Conservation (phyloP, 345 rosid genomes). For the Lenwebbia sp. region DNA sequence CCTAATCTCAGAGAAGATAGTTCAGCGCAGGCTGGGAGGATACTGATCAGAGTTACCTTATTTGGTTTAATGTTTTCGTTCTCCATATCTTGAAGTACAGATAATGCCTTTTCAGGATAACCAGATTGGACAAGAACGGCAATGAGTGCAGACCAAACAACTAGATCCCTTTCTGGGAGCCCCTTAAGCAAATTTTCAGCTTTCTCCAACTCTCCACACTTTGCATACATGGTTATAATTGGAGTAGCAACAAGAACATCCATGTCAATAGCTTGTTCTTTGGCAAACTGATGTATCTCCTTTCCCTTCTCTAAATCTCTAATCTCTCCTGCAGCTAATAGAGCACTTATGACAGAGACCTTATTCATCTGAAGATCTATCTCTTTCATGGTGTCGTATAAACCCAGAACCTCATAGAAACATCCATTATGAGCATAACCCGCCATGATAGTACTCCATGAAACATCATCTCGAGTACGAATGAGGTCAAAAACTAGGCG, state of each 20-base stretch:
- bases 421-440: constrained; percentile 39
- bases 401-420: constrained; percentile 27
- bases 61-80: constrained; percentile 27
- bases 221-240: constrained; percentile 45
- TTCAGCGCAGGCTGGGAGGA: constrained; percentile 46
- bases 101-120: constrained; percentile 32
- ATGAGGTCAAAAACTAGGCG: constrained; percentile 23
- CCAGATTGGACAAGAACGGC: constrained; percentile 39
- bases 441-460: constrained; percentile 48
- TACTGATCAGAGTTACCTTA: constrained; percentile 30
- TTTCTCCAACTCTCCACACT: constrained; percentile 30
- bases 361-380: constrained; percentile 25
- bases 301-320: constrained; percentile 26
- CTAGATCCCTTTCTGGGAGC: constrained; percentile 25
- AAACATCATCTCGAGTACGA: constrained; percentile 19
- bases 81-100: constrained; percentile 37
- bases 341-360: constrained; percentile 26
- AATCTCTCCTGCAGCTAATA: constrained; percentile 42
- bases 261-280: constrained; percentile 17
- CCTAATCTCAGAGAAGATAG: constrained; percentile 22
- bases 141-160: constrained; percentile 60
- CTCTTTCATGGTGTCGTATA: constrained; percentile 26
- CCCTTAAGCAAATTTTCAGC: constrained; percentile 25
- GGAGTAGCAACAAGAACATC: constrained; percentile 41
- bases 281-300: constrained; percentile 22